Conservation (phyloP, 805 yeast species). For the Candida ponderosae region DNA sequence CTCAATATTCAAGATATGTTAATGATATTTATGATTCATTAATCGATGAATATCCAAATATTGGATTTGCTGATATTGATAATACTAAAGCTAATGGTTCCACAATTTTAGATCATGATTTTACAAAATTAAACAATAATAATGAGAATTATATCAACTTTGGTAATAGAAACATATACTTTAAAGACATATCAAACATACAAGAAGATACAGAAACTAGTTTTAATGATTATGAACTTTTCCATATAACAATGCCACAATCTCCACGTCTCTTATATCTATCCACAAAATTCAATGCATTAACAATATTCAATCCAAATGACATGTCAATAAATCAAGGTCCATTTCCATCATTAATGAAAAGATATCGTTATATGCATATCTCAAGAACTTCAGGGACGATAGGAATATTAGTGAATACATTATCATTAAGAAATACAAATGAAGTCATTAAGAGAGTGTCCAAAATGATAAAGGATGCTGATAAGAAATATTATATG, state of each 20-base stretch:
- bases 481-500: slow-evolving; percentile 87
- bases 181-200: slow-evolving; percentile 8
- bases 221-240: slow-evolving; percentile 44
- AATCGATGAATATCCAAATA: slow-evolving; percentile 21
- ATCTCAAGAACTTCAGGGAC: slow-evolving; percentile 88
- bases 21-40: slow-evolving; percentile 28
- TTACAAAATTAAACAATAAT: not conserved
- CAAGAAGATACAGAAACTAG: slow-evolving; percentile 19
- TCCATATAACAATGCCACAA: slow-evolving; percentile 69
- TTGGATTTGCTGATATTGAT: slow-evolving; percentile 35
- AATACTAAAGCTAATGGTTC: slow-evolving; percentile 24
- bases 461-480: slow-evolving; percentile 50
- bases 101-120: slow-evolving; percentile 32
- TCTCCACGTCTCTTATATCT: slow-evolving; percentile 72
- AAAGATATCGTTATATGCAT: slow-evolving; percentile 80
- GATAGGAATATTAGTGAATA: slow-evolving; percentile 84
- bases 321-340: slow-evolving; percentile 33
- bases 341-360: slow-evolving; percentile 73
- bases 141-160: slow-evolving; percentile 7
- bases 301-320: slow-evolving; percentile 42
- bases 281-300: slow-evolving; percentile 57
- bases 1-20: slow-evolving; percentile 51
- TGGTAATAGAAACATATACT: slow-evolving; percentile 24
- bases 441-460: slow-evolving; percentile 56
- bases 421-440: slow-evolving; percentile 75